Evolutionary conservation across 495 filamentous ascomycete genomes (phyloP), one percentile per base, ranked within the genome.

Genomic region (Penicillium maclennaniae): DNA sequence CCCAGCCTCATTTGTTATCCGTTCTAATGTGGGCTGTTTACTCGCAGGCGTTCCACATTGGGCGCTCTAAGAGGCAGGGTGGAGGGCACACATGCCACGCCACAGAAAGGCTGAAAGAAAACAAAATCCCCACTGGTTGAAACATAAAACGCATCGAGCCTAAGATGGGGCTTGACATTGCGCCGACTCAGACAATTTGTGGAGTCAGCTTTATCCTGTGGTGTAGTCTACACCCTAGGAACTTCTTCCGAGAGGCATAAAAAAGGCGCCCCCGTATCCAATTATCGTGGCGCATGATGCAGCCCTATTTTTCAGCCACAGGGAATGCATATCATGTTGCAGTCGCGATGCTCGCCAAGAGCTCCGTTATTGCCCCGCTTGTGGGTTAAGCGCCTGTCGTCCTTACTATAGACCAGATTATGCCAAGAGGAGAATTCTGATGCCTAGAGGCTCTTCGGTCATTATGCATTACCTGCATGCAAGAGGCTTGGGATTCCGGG

Each of bases 221-320:
- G 7, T 31, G 10, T 31, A 12, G 10, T 6, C 7, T 31, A 31
- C 9, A 31, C 27, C 27, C 7, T 31, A 31, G 27, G 4, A 8
- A 7, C 2, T 12, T 31, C 6, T 1, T 31, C 27, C 27, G 10
- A 7, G 27, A 31, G 27, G 1, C 27, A 31, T 31, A 1, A 1
- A 31, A 8, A 7, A 31, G 27, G 27, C 27, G 27, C 27, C 27
- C 4, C 27, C 27, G 23, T 47, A 28, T 9, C 12, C 27, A 46
- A 45, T 54, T 49, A 53, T 58, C 42, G 54, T 61, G 61, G 58
- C 58, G 61, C 58, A 58, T 37, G 41, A 48, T 43, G 37, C 28
- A 49, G 49, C 48, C 45, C 31, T 48, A 49, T 16, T 37, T 34
- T 10, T 36, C 51, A 63, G 61, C 61, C 61, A 63, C 61, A 55